Base-by-base conservation (phyloP, 2,329 filamentous ascomycete species). In the Drechslerella coelobrocha region DNA sequence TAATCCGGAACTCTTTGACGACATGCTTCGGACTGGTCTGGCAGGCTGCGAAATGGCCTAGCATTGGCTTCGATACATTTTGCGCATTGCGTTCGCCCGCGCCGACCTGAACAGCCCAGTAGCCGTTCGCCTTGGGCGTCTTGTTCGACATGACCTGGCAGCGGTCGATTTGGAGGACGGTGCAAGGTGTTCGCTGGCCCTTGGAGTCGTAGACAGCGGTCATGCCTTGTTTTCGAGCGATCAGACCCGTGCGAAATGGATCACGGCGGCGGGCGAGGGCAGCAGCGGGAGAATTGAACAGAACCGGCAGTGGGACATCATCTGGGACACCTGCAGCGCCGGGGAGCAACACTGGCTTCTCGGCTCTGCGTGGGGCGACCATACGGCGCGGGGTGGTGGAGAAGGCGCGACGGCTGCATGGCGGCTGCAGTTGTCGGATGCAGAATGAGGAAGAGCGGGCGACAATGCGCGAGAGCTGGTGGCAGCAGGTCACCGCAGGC, bases 211-310 rank as follows among this genome's bases (percentile, higher is more conserved):
- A 97, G 74, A 97, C 81, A 69, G 89, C 92, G 45, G 92, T 96
- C 90, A 99, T 97, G 79, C 94, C 94, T 81, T 92, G 93, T 82
- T 99, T 99, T 78, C 88, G 84, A 10, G 89, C 92, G 50, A 99
- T 84, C 7, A 91, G 88, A 27, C 94, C 94, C 1, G 92, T 88
- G 26, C 94, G 89, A 43, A 85, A 81, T 5, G 87, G 86, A 9
- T 86, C 82, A 82, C 85, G 73, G 81, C 81, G 39, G 82, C 80
- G 84, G 62, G 82, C 79, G 61, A 87, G 82, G 1, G 87, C 86
- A n/a, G 84, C 85, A 2, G 82, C 81, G 7, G 82, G 81, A 8
- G 83, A 84, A 63, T 84, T 82, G 61, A 82, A 80, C 34, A 88
- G 81, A n/a, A 83, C 78, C 0, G 66, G 66, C 5, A 81, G 80